Conservation (phyloP, 805 yeast species). For the Cyberlindnera maclurae region DNA sequence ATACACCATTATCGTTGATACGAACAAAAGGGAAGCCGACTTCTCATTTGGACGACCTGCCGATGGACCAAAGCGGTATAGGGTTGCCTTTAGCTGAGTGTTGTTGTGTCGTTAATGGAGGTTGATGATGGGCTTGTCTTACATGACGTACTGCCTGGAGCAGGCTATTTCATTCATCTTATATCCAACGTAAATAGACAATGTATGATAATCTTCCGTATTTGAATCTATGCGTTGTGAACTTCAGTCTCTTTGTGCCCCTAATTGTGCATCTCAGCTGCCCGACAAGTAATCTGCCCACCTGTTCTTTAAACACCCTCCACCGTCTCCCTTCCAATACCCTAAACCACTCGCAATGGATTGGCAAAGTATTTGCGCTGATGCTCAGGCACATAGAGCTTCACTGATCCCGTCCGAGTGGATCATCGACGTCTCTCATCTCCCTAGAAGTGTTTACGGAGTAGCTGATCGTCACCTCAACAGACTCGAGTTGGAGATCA, state of each 20-base stretch:
- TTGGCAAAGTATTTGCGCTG: neutral
- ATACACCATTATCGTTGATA: conserved; percentile 16
- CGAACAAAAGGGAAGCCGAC: conserved; percentile 9
- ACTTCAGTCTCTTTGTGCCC: too few relatives aligned
- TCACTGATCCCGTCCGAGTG: conserved; percentile 1
- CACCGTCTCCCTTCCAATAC: too few relatives aligned
- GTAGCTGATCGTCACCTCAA: neutral
- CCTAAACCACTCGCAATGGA: neutral
- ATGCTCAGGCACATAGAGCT: neutral
- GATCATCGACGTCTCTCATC: neutral
- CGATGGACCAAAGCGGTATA: conserved; percentile 10
- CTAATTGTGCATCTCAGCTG: too few relatives aligned
- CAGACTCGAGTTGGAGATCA: conserved; percentile 31
- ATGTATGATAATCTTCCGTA: too few relatives aligned
- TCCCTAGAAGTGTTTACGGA: neutral
- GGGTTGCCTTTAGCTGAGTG: conserved; percentile 6
- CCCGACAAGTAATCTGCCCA: too few relatives aligned
- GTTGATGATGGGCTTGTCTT: too few relatives aligned
- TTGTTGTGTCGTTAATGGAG: neutral
- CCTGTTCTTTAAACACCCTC: too few relatives aligned
- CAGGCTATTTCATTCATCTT: too few relatives aligned
- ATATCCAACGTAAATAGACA: too few relatives aligned
- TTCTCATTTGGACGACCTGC: conserved; percentile 15
- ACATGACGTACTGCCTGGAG: too few relatives aligned
- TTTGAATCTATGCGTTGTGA: too few relatives aligned